Percentiles rank a stretch among this genome's conserved stretches.
Evolutionary conservation across 805 yeast genomes (phyloP).

Genomic region (Candida nonsorbophila): DNA sequence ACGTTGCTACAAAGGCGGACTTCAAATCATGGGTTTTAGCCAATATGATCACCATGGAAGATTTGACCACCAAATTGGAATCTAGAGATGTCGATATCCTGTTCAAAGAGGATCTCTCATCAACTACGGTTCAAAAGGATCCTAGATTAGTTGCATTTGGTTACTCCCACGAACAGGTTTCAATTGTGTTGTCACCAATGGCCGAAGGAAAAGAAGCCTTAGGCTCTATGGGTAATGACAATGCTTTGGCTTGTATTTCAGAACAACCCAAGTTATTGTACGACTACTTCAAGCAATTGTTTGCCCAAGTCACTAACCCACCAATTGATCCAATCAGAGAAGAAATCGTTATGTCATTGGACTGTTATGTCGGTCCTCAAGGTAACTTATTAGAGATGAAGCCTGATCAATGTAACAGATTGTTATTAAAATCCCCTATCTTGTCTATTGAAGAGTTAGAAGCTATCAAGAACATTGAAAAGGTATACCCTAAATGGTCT

Average conservation of each 20-base stretch:
- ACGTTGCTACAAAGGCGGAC: conserved; percentile 78
- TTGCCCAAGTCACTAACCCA: conserved; percentile 98
- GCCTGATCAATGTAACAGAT: conserved; percentile 85
- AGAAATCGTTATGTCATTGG: conserved; percentile 93
- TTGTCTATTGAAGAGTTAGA: conserved; percentile 65
- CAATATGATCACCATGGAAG: conserved; percentile 79
- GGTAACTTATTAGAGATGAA: conserved; percentile 92
- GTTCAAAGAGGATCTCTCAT: conserved; percentile 19
- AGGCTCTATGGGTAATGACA: conserved; percentile 98
- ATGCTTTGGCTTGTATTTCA: conserved; percentile 90
- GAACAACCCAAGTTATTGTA: conserved; percentile 87
- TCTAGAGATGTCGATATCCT: conserved; percentile 24
- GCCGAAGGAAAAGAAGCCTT: conserved; percentile 93
- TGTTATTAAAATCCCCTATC: conserved; percentile 78
- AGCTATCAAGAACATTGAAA: conserved; percentile 68
- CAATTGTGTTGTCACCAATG: conserved; percentile 86
- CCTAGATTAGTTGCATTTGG: conserved; percentile 84
- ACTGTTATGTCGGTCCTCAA: conserved; percentile 98
- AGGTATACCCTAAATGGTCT: conserved; percentile 83
- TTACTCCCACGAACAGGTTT: conserved; percentile 89
- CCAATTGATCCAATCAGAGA: conserved; percentile 98
- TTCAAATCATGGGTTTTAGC: conserved; percentile 92
- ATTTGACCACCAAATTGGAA: conserved; percentile 57
- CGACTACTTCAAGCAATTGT: conserved; percentile 92
- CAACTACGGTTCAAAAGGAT: conserved; percentile 63